Base-by-base conservation (phyloP, 148 eudicot species). In the Hydrangea macrophylla region DNA sequence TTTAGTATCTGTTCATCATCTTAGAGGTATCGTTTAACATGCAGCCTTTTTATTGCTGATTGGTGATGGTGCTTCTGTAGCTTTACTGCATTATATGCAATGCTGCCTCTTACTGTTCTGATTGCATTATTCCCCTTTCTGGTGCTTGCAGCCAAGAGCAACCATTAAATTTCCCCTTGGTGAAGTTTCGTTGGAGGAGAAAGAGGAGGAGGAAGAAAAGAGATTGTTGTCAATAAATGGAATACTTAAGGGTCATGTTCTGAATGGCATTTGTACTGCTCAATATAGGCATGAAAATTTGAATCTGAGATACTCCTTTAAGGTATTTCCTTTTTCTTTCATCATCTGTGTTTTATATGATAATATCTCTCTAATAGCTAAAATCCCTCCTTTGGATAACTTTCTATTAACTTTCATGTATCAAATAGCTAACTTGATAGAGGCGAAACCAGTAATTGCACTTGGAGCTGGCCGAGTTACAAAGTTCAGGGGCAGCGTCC, bases 151-250 rank as follows among this genome's bases (percentile, higher is more conserved):
- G 96, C 97, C 98, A 53, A 90, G 60, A 74, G 92, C 98, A 79
- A 83, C 92, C 65, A 65, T 94, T 9, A 82, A 62, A 73, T 90
- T 94, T 57, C 98, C 98, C 8, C 70, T 69, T 48, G 98, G 96
- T 62, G 88, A 94, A 79, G 88, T 94, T 62, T 85, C 97, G 36
- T 60, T 94, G 18, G 92, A 84, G 63, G 96, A 94, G 80, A 88
- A 67, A 81, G 91, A 89, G 69, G 86, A 80, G 60, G 97, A 82
- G 56, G 92, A 86, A 73, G 76, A 60, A 62, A 87, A 82, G 76
- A 81, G 67, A 79, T 61, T 70, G 70, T 74, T 90, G 72, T 83
- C 89, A 33, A 67, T 90, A 17, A 90, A 68, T 82, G 90, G 92
- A 55, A 74, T 85, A 18, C 78, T 82, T 23, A 88, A 78, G 85